Conservation (phyloP, 2,329 filamentous ascomycete species). For the Colletotrichum sp. region DNA sequence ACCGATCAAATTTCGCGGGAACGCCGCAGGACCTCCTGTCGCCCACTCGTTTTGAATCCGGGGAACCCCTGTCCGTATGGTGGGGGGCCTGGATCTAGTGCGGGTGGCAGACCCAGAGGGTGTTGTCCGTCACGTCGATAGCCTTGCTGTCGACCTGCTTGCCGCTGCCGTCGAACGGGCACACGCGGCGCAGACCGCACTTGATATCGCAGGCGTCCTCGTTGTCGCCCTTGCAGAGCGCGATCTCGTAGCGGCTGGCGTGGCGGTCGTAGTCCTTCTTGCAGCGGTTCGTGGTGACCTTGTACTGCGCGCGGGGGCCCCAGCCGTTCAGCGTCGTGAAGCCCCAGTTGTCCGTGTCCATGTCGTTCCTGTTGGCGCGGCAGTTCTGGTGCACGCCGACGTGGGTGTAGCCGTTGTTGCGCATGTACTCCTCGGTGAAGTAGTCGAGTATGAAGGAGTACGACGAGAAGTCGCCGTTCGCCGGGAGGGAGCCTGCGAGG, state of each 20-base stretch:
- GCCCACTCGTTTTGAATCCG: not conserved
- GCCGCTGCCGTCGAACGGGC: not conserved
- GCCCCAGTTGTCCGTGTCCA: slow-evolving; percentile 2
- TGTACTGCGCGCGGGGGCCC: not conserved
- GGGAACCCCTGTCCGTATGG: not conserved
- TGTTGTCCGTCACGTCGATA: not conserved
- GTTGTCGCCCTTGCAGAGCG: slow-evolving; percentile 1
- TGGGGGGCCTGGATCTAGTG: not conserved
- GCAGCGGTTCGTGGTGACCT: not conserved
- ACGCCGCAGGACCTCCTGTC: not conserved
- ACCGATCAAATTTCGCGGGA: not conserved
- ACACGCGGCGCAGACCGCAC: slow-evolving; percentile 1
- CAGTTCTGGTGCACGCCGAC: not conserved
- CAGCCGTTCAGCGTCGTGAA: not conserved
- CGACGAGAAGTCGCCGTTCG: not conserved
- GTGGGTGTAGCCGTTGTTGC: not conserved
- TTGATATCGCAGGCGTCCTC: not conserved
- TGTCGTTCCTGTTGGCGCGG: not conserved
- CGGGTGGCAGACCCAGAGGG: slow-evolving; percentile 1
- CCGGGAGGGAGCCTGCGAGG: not conserved
- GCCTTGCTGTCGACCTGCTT: slow-evolving; percentile 1
- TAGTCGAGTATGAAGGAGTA: not conserved
- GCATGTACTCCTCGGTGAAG: not conserved
- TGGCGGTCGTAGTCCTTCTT: not conserved
- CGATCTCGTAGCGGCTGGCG: slow-evolving; percentile 11